phyloP scores from a whole-genome alignment of 768 basidiomycete genomes.

The Pholiota molesta region DNA sequence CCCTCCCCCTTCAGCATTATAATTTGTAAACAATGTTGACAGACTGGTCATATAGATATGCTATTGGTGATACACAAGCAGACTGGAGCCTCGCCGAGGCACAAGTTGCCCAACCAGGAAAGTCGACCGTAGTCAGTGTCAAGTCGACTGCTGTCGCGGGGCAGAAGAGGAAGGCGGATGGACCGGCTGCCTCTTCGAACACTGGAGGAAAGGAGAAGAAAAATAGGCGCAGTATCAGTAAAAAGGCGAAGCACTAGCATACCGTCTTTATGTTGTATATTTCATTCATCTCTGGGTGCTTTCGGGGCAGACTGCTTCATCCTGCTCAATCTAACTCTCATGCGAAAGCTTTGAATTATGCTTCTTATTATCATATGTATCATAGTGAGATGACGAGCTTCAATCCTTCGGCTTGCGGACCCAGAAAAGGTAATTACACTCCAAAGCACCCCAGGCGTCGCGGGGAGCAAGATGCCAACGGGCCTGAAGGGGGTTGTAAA shows the following conservation, averaged over 20 bases:
- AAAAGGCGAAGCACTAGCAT: slow-evolving; percentile 45
- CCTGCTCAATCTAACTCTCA: neutral
- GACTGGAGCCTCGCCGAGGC: slow-evolving; percentile 81
- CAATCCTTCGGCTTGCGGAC: slow-evolving; percentile 61
- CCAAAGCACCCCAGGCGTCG: slow-evolving; percentile 52
- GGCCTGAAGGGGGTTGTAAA: slow-evolving; percentile 73
- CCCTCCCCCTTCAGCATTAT: slow-evolving; percentile 13
- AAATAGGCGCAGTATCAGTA: slow-evolving; percentile 45
- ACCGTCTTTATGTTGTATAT: neutral
- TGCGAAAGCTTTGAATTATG: neutral
- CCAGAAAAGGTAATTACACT: slow-evolving; percentile 88
- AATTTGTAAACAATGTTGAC: slow-evolving; percentile 14
- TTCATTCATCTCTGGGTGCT: slow-evolving; percentile 8
- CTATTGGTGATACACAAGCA: slow-evolving; percentile 67
- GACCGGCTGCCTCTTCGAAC: slow-evolving; percentile 20
- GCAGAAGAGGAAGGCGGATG: slow-evolving; percentile 63
- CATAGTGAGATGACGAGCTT: neutral
- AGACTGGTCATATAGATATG: slow-evolving; percentile 50
- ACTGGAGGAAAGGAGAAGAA: slow-evolving; percentile 45
- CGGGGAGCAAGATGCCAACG: slow-evolving; percentile 73
- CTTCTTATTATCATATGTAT: neutral
- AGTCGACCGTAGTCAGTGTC: slow-evolving; percentile 78
- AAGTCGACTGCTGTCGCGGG: slow-evolving; percentile 47
- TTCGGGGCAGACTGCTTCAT: neutral
- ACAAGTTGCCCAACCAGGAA: slow-evolving; percentile 60